A percentile compares a stretch with the other conserved stretches of the same genome.
phyloP scores from a whole-genome alignment of 108 stramenopile genomes.

The Pseudonitzschia multiseries region DNA sequence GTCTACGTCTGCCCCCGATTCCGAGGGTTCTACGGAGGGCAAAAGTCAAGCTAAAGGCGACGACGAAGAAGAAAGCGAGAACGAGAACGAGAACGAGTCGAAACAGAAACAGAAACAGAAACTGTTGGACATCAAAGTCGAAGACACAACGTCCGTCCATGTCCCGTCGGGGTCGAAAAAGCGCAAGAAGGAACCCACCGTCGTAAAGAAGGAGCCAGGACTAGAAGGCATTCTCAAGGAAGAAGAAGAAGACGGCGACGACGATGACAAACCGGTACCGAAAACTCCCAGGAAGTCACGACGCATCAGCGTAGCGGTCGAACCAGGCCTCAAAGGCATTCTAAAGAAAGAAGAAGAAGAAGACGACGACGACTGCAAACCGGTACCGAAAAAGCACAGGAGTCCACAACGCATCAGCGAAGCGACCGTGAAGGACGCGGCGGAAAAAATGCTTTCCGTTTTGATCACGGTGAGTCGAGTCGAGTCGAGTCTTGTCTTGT shows the following conservation, averaged over 20 bases:
- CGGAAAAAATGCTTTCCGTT: not conserved
- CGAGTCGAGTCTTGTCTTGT: too few species aligned
- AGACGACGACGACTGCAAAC: too few species aligned
- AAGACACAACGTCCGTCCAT: too few species aligned
- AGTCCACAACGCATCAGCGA: not conserved
- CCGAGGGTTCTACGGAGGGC: too few species aligned
- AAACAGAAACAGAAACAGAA: too few species aligned
- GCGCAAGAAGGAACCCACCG: not conserved
- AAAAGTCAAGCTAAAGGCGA: too few species aligned
- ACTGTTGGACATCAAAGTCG: too few species aligned
- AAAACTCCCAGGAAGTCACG: not conserved
- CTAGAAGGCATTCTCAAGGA: not conserved
- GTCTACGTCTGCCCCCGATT: too few species aligned
- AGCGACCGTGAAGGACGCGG: not conserved
- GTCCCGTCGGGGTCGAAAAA: not conserved
- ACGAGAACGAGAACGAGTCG: too few species aligned
- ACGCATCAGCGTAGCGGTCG: slow-evolving; percentile 5
- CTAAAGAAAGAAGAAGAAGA: not conserved
- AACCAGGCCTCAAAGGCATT: not conserved
- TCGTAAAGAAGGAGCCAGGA: not conserved
- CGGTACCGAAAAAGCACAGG: not conserved
- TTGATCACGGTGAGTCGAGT: not conserved
- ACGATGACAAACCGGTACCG: not conserved
- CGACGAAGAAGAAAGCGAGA: too few species aligned
- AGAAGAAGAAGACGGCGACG: too few species aligned